Conservation (phyloP, 495 filamentous ascomycete species). For the Echria macrotheca region DNA sequence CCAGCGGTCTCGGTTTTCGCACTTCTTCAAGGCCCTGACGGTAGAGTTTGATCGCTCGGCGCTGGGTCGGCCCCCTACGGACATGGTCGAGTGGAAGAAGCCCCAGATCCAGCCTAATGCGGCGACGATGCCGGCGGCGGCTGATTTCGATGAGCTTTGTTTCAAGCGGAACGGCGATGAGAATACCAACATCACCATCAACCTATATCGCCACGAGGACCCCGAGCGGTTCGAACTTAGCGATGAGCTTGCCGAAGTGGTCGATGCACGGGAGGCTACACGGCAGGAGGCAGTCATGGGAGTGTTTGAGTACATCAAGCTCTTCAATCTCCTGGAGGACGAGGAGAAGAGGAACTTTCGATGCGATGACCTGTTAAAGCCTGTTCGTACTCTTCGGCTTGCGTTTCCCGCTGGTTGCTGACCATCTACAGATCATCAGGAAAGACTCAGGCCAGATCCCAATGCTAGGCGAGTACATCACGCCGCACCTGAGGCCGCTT, state of each 20-base stretch:
- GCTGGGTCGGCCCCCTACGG: constrained; percentile 44
- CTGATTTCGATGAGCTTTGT: constrained; percentile 85
- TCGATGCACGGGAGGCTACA: constrained; percentile 84
- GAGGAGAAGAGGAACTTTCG: constrained; percentile 87
- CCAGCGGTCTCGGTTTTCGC: constrained; percentile 64
- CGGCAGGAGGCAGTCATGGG: constrained; percentile 80
- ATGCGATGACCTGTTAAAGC: constrained; percentile 76
- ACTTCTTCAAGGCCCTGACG: constrained; percentile 90
- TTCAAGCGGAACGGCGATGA: constrained; percentile 91
- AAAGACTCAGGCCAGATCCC: constrained; percentile 82
- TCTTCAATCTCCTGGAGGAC: constrained; percentile 81
- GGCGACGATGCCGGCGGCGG: constrained; percentile 45
- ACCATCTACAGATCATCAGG: constrained; percentile 62
- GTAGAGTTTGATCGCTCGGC: constrained; percentile 72
- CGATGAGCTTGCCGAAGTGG: constrained; percentile 69
- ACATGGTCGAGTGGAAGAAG: constrained; percentile 68
- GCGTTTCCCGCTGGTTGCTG: too few species aligned
- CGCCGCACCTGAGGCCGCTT: constrained; percentile 67
- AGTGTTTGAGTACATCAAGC: constrained; percentile 90
- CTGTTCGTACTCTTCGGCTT: too few species aligned
- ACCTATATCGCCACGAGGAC: constrained; percentile 75
- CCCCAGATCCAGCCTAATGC: constrained; percentile 51
- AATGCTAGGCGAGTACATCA: constrained; percentile 71
- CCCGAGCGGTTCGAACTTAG: constrained; percentile 79
- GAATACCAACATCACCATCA: constrained; percentile 86